A percentile compares a stretch with the other conserved stretches of the same genome.
These are phyloP conservation scores for Cladophialophora chaetospira DNA, from an alignment of 2,329 filamentous ascomycete genomes.

Conservation along the genomic window DNA sequence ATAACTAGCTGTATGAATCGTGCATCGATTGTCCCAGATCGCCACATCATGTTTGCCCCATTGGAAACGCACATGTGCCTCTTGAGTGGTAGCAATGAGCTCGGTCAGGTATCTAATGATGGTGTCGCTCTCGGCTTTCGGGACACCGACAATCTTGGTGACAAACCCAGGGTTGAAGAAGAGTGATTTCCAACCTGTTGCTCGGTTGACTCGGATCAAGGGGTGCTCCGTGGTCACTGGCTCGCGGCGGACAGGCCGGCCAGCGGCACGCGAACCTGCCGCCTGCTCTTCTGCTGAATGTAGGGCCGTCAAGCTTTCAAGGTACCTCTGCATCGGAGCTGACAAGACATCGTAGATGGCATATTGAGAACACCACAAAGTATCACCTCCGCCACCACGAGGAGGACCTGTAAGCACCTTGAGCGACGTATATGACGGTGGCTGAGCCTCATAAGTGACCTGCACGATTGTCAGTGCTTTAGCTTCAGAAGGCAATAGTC, in stretches of 20 bases:
- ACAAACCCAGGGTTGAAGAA: slow-evolving; percentile 49
- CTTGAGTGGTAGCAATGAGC: slow-evolving; percentile 52
- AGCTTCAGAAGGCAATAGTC: background rate
- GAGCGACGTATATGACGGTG: slow-evolving; percentile 65
- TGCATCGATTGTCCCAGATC: slow-evolving; percentile 67
- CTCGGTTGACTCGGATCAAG: slow-evolving; percentile 62
- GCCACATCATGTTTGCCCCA: slow-evolving; percentile 65
- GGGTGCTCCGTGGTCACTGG: slow-evolving; percentile 56
- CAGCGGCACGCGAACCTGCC: slow-evolving; percentile 43
- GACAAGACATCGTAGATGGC: slow-evolving; percentile 64
- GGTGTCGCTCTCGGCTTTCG: slow-evolving; percentile 46
- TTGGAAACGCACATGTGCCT: slow-evolving; percentile 53
- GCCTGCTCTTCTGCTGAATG: slow-evolving; percentile 55
- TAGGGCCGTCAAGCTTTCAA: slow-evolving; percentile 61
- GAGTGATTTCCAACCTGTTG: slow-evolving; percentile 64
- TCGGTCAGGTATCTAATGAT: slow-evolving; percentile 47
- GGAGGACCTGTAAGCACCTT: slow-evolving; percentile 58
- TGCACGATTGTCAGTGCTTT: slow-evolving; percentile 29
- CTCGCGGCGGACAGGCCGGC: slow-evolving; percentile 42
- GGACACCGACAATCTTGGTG: slow-evolving; percentile 47
- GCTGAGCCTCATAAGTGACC: slow-evolving; percentile 65
- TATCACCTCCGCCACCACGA: slow-evolving; percentile 59
- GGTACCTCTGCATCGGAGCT: slow-evolving; percentile 56
- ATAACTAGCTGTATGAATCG: slow-evolving; percentile 49
- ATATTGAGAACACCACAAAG: slow-evolving; percentile 68